phyloP scores from a whole-genome alignment of 1,139 yeast genomes.

The Maudiozyma humilis region DNA sequence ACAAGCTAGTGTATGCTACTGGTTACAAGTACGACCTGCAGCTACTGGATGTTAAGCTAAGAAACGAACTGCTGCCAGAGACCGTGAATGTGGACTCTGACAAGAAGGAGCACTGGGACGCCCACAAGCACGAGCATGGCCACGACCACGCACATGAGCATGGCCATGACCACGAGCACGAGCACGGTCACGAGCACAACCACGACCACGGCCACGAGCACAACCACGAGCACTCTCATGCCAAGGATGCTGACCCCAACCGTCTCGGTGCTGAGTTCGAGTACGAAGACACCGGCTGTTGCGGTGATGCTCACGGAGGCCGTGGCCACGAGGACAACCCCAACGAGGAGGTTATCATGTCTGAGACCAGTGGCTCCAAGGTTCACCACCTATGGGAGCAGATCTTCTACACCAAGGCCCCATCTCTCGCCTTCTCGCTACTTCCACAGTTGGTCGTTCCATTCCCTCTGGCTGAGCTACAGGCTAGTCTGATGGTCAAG shows the following conservation, averaged over 20 bases:
- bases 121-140: conserved; percentile 18
- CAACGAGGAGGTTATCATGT: not conserved
- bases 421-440: conserved; percentile 48
- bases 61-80: conserved; percentile 34
- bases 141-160: not conserved
- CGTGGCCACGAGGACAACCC: not conserved
- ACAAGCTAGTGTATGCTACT: conserved; percentile 52
- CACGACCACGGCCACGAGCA: not conserved
- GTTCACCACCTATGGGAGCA: conserved; percentile 43
- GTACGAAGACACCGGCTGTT: not conserved
- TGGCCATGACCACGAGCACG: not conserved
- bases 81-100: conserved; percentile 13
- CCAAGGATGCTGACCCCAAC: too few relatives aligned
- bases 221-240: not conserved
- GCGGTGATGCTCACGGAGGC: not conserved
- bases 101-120: conserved; percentile 33
- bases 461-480: conserved; percentile 51
- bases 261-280: not conserved
- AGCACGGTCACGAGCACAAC: not conserved
- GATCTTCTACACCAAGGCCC: conserved; percentile 44
- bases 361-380: not conserved
- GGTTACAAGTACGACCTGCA: conserved; percentile 51
- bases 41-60: conserved; percentile 34
- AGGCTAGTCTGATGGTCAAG: conserved; percentile 48
- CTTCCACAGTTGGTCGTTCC: conserved; percentile 49